Evolutionary conservation across 495 filamentous ascomycete genomes (phyloP).

Genomic region (Cryomyces minteri): DNA sequence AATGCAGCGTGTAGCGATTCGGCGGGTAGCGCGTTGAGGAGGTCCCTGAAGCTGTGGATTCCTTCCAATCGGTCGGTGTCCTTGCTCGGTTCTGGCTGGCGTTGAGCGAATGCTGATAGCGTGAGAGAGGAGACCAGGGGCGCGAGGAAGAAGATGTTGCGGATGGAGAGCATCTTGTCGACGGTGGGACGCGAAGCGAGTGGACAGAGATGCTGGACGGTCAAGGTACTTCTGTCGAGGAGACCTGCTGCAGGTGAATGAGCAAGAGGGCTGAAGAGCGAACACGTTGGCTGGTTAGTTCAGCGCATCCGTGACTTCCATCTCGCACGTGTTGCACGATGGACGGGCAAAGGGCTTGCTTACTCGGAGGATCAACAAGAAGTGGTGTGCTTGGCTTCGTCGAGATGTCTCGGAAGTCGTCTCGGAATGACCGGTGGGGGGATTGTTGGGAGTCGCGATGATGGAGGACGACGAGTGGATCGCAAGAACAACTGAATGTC

Average conservation of each 20-base stretch:
- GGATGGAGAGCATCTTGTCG: constrained; percentile 13
- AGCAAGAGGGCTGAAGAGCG: neutral
- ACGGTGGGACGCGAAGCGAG: too few relatives aligned
- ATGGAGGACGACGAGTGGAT: too few relatives aligned
- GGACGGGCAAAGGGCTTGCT: neutral
- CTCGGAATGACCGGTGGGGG: too few relatives aligned
- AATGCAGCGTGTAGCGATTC: constrained; percentile 24
- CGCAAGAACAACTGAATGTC: too few relatives aligned
- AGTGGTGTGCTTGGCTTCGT: too few relatives aligned
- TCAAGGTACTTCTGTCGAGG: too few relatives aligned
- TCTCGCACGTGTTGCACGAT: neutral
- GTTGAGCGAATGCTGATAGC: neutral
- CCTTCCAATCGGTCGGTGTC: constrained; percentile 2
- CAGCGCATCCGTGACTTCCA: neutral
- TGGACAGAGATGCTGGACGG: too few relatives aligned
- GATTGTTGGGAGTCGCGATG: too few relatives aligned
- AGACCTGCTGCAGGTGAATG: neutral
- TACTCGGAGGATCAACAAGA: too few relatives aligned
- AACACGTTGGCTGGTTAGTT: neutral
- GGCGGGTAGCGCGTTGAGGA: constrained; percentile 23
- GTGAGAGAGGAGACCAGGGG: constrained; percentile 7
- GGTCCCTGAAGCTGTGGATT: constrained; percentile 16
- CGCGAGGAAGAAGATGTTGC: constrained; percentile 8
- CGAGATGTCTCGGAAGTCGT: too few relatives aligned
- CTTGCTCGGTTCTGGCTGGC: constrained; percentile 2